Percentiles rank a stretch among this genome's conserved stretches.
These are phyloP conservation scores for Letharia lupina DNA, from an alignment of 495 filamentous ascomycete genomes.

Conservation along the genomic window DNA sequence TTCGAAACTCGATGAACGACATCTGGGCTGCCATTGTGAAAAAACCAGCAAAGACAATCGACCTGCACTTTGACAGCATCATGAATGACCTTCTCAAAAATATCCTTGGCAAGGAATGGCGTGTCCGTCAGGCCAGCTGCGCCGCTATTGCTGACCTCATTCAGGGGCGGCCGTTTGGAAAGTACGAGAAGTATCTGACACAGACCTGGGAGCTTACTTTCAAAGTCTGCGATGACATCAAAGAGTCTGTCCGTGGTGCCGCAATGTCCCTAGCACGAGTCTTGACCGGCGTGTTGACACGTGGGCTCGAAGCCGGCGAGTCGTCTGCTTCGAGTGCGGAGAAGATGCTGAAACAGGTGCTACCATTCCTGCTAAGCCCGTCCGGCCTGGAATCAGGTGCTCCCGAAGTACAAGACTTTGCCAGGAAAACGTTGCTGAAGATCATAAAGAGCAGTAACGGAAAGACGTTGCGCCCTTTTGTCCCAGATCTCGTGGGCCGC, in stretches of 20 bases:
- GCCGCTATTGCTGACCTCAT: slow-evolving; percentile 81
- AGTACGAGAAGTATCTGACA: slow-evolving; percentile 74
- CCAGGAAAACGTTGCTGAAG: slow-evolving; percentile 68
- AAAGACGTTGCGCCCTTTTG: slow-evolving; percentile 63
- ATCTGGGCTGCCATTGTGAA: slow-evolving; percentile 93
- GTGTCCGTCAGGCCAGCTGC: slow-evolving; percentile 84
- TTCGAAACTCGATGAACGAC: slow-evolving; percentile 89
- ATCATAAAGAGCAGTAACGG: slow-evolving; percentile 78
- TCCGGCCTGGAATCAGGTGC: slow-evolving; percentile 81
- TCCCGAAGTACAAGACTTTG: slow-evolving; percentile 69
- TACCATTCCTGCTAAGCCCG: slow-evolving; percentile 86
- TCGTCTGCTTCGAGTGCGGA: slow-evolving; percentile 58
- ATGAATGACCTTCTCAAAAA: slow-evolving; percentile 77
- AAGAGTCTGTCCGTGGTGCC: slow-evolving; percentile 73
- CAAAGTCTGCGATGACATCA: slow-evolving; percentile 84
- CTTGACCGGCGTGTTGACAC: slow-evolving; percentile 72
- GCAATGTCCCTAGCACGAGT: slow-evolving; percentile 74
- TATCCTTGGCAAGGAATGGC: slow-evolving; percentile 85
- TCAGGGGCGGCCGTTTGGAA: slow-evolving; percentile 61
- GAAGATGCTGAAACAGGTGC: slow-evolving; percentile 69
- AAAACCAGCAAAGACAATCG: slow-evolving; percentile 63
- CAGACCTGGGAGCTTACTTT: slow-evolving; percentile 77
- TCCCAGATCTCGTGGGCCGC: slow-evolving; percentile 71
- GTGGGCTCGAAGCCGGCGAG: slow-evolving; percentile 73
- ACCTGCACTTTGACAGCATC: slow-evolving; percentile 72